Evolutionary conservation across 2,329 filamentous ascomycete species (phyloP), one percentile per base, ranked within the genome.

Genomic region (Geosmithia putterillii): DNA sequence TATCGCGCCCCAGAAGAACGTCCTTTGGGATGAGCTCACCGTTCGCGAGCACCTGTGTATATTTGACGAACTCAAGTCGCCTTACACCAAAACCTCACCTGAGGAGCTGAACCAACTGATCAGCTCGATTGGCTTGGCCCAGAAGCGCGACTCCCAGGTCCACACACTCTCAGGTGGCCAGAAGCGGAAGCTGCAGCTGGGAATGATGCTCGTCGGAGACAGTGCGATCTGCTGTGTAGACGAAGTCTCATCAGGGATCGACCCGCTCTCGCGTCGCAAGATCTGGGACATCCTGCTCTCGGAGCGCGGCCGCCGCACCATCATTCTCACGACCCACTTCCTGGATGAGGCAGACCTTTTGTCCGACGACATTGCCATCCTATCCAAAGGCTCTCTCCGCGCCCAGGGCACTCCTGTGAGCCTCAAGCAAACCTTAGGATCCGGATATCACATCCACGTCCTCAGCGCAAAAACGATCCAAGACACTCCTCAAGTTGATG

Each of bases 161-260:
- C 73, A 73, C 51, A 84, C 79, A 3, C 62, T 88, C 2, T 86
- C 81, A 38, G 83, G 83, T 10, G 83, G 83, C 1, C 83, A 86
- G 60, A 87, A 86, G 61, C 67, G 83, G 40, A 87, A 87, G 55
- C 66, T 86, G 7, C 83, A 88, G 56, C 66, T 88, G 4, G 82
- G 81, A 1, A 83, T 86, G 69, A 86, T 86, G 81, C 77, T 88
- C 47, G 83, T 81, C 2, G 83, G 83, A 41, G 83, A 81, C 7
- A 83, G 79, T 39, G 73, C 72, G 17, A 71, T 88, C 3, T 87
- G 83, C 56, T 80, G 81, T 51, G 73, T 86, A 12, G 83, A 88
- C 49, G 83, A 88, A 56, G 82, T 86, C 6, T 82, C 77, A 8
- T 83, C 77, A 39, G 83, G 83, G 8, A 65, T 88, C 9, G 83